Percentiles rank a stretch among this genome's conserved stretches.
phyloP scores from a whole-genome alignment of 192 early-diverging fungal genomes.

The Podila verticillata region DNA sequence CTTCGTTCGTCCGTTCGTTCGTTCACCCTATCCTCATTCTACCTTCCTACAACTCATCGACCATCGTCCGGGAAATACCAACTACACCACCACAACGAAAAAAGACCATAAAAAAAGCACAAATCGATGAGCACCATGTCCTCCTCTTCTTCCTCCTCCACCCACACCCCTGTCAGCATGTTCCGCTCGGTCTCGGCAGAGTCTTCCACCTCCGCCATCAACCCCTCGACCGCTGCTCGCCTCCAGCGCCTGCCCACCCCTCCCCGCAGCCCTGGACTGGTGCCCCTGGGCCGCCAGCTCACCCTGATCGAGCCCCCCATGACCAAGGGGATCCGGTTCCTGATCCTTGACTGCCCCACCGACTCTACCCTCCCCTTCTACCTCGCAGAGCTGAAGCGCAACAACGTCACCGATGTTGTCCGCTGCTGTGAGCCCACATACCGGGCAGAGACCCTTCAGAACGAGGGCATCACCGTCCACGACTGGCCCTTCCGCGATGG shows the following conservation, averaged over 20 bases:
- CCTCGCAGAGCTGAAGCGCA: constrained; percentile 67
- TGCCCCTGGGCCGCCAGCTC: constrained; percentile 68
- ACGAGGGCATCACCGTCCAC: constrained; percentile 73
- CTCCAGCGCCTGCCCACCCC: constrained; percentile 49
- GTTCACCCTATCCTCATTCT: background rate
- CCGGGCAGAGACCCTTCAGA: constrained; percentile 62
- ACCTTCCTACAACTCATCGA: background rate
- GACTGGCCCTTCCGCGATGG: constrained; percentile 93
- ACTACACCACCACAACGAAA: too few species aligned
- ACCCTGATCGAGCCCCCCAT: constrained; percentile 68
- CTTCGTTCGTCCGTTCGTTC: background rate
- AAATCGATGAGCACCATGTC: constrained; percentile 40
- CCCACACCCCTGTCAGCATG: constrained; percentile 44
- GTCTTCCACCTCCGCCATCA: constrained; percentile 31
- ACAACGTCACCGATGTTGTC: constrained; percentile 83
- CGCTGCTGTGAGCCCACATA: constrained; percentile 89
- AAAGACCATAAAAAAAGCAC: background rate
- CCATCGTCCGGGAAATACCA: background rate
- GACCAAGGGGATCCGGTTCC: constrained; percentile 75
- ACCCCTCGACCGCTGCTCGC: constrained; percentile 42
- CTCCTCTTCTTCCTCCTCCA: constrained; percentile 12
- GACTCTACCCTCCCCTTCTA: constrained; percentile 49
- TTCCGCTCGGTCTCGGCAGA: constrained; percentile 42
- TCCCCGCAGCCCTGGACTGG: constrained; percentile 44
- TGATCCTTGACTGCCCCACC: constrained; percentile 90